Evolutionary conservation across 345 rosid genomes (phyloP).

Genomic region (Nephelium lappaceum): DNA sequence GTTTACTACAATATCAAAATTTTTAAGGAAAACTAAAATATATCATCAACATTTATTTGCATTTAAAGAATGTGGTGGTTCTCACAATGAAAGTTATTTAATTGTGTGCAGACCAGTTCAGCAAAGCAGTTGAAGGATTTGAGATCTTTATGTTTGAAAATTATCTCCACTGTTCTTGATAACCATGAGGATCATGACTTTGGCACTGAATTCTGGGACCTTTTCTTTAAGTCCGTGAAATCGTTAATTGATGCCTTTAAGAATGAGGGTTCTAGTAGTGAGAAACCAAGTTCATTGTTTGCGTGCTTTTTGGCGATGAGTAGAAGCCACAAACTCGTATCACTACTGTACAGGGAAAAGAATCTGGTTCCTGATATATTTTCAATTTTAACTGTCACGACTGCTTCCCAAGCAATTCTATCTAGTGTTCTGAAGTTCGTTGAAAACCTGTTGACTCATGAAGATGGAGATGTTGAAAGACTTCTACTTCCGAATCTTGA

Average conservation of each 20-base stretch:
- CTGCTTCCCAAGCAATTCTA: constrained; percentile 83
- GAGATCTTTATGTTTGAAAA: constrained; percentile 80
- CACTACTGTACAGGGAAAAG: constrained; percentile 61
- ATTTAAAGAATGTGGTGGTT: neutral
- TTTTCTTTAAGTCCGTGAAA: constrained; percentile 74
- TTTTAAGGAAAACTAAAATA: neutral
- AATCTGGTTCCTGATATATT: constrained; percentile 81
- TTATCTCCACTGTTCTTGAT: constrained; percentile 66
- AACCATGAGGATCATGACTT: constrained; percentile 80
- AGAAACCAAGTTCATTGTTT: constrained; percentile 88
- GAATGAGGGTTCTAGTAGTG: constrained; percentile 93
- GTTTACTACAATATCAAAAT: neutral
- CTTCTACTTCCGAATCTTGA: constrained; percentile 61
- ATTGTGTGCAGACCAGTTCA: constrained; percentile 52
- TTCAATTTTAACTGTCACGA: constrained; percentile 62
- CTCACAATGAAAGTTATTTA: constrained; percentile 19
- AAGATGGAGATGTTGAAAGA: constrained; percentile 38
- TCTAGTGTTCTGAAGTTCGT: constrained; percentile 68
- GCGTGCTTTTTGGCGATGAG: constrained; percentile 96
- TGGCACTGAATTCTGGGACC: constrained; percentile 80
- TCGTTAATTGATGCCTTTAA: constrained; percentile 74
- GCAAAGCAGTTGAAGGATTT: constrained; percentile 70
- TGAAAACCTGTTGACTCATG: constrained; percentile 75
- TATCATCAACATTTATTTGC: neutral
- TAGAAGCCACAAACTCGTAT: constrained; percentile 60